Percentiles rank a stretch among this genome's conserved stretches.
Conservation (phyloP, 345 rosid species). For the Dovyalis caffra region DNA sequence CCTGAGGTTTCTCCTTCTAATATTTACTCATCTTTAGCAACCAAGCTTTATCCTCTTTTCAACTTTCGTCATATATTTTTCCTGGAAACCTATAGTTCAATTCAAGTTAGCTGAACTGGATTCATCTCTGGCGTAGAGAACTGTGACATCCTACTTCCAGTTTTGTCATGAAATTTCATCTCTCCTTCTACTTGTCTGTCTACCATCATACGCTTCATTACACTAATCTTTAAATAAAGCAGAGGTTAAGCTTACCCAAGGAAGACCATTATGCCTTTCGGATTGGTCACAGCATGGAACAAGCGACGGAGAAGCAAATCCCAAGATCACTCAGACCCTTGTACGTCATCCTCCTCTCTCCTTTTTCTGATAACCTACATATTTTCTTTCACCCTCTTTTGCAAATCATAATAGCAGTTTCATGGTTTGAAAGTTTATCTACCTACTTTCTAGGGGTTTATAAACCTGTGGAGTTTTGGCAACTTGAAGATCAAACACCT, state of each 20-base stretch:
- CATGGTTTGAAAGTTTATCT: neutral
- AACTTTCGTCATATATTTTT: slow-evolving; percentile 19
- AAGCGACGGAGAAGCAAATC: slow-evolving; percentile 91
- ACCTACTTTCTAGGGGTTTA: slow-evolving; percentile 62
- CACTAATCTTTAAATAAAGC: slow-evolving; percentile 15
- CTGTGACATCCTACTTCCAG: neutral
- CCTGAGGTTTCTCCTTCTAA: slow-evolving; percentile 20
- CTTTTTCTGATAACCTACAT: slow-evolving; percentile 5
- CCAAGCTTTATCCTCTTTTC: slow-evolving; percentile 12
- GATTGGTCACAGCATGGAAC: slow-evolving; percentile 89
- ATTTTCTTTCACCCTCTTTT: slow-evolving; percentile 11
- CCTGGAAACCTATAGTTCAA: neutral
- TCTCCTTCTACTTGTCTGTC: slow-evolving; percentile 11
- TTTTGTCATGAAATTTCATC: slow-evolving; percentile 10
- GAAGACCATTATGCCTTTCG: slow-evolving; percentile 59
- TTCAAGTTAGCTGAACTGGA: neutral
- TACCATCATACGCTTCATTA: slow-evolving; percentile 10
- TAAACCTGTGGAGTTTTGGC: slow-evolving; percentile 68
- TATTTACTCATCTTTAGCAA: slow-evolving; percentile 18
- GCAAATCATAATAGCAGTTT: neutral
- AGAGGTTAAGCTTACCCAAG: neutral
- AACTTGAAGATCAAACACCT: slow-evolving; percentile 53
- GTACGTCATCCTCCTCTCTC: slow-evolving; percentile 44
- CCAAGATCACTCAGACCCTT: slow-evolving; percentile 75
- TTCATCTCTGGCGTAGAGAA: slow-evolving; percentile 9